Conservation (phyloP, 176 grass and related monocot species). For the Bonia amplexicaulis region DNA sequence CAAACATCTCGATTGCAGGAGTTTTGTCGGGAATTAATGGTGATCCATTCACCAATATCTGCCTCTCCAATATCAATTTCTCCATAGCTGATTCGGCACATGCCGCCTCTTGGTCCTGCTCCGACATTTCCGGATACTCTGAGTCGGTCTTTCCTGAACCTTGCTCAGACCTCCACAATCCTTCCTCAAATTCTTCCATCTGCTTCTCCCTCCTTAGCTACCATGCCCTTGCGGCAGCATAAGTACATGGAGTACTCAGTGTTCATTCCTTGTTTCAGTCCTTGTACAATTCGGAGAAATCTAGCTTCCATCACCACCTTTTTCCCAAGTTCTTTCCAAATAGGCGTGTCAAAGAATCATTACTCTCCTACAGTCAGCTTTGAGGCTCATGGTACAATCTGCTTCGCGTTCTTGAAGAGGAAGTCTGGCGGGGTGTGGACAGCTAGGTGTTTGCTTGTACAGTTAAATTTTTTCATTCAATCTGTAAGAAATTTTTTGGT, state of each 20-base stretch:
- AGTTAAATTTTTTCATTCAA: conserved; percentile 89
- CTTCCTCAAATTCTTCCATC: conserved; percentile 45
- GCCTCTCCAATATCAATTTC: conserved; percentile 66
- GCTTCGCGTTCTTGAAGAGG: not conserved
- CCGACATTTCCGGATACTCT: conserved; percentile 65
- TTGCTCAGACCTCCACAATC: conserved; percentile 50
- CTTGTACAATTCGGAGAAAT: conserved; percentile 46
- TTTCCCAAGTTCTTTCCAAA: conserved; percentile 47
- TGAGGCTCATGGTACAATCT: conserved; percentile 14
- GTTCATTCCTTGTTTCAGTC: conserved; percentile 20
- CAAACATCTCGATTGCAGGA: conserved; percentile 52
- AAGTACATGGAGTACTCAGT: conserved; percentile 28
- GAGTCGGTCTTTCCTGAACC: conserved; percentile 60
- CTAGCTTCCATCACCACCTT: conserved; percentile 2
- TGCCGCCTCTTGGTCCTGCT: conserved; percentile 59
- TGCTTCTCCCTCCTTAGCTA: conserved; percentile 45
- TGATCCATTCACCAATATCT: conserved; percentile 68
- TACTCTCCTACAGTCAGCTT: conserved; percentile 2
- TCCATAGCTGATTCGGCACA: conserved; percentile 31
- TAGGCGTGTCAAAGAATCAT: conserved; percentile 26
- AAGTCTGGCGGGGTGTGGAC: conserved; percentile 10
- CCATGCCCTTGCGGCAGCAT: conserved; percentile 45
- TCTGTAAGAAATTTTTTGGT: conserved; percentile 75
- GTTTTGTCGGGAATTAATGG: conserved; percentile 62
- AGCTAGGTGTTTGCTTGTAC: conserved; percentile 54